Evolutionary conservation across 805 yeast genomes (phyloP), one percentile per base, ranked within the genome.

Genomic region (Brettanomyces anomalus): DNA sequence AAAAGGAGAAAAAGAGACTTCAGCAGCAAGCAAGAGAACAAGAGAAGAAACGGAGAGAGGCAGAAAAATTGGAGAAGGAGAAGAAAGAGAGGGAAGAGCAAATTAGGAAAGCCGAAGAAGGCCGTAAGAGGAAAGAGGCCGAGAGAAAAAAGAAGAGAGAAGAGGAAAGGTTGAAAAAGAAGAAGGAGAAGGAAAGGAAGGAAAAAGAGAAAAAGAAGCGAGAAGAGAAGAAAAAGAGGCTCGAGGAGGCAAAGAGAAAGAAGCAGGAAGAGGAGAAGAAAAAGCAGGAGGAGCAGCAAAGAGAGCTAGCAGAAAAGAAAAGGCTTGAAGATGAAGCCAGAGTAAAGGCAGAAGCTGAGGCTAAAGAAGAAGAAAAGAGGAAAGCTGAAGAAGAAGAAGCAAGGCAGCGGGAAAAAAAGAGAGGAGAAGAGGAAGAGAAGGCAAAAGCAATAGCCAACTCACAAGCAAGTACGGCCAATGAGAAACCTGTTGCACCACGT

Each of bases 1-100:
- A 78, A 36, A 79, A 76, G 52, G 88, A 82, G 54, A 81, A 79
- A 68, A 81, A 80, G 54, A 68, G 78, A 33, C 65, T 71, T 32
- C 77, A 72, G 42, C 85, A 80, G 51, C 61, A 68, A 20, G 81
- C 81, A 0, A 77, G 74, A 46, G 85, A 79, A 53, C 84, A 77
- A 49, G 85, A 77, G 51, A 65, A 69, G 39, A 67, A 66, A 43
- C 70, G 65, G 51, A 76, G 73, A 46, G 40, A 44, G 21, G 36
- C 33, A 1, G 45, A 46, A 14, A 34, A 39, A n/a, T 6, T 39
- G 33, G 43, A 47, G 37, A 37, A 42, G 32, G 42, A 42, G 20
- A 36, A 39, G 15, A 42, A 41, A 16, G 40, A 45, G 32, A 55
- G 68, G 53, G 70, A 61, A 43, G 66, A 70, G 57, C 58, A 67